Evolutionary conservation across 768 basidiomycete species (phyloP).

Genomic region (Gymnopilus junonius): DNA sequence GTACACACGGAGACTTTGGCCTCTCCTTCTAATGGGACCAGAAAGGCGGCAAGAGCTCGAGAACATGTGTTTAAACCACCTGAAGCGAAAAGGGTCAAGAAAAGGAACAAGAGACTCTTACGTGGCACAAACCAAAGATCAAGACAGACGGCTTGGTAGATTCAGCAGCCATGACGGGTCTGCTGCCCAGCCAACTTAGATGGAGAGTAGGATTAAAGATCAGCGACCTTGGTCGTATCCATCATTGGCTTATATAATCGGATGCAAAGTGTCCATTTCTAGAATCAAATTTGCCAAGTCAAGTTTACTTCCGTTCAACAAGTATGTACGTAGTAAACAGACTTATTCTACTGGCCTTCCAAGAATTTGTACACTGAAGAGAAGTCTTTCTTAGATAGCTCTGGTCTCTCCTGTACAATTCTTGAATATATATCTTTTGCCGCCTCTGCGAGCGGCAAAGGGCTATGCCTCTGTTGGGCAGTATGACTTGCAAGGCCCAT

Average conservation of each 20-base stretch:
- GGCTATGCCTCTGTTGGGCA: constrained; percentile 49
- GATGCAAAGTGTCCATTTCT: constrained; percentile 12
- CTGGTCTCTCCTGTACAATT: constrained; percentile 57
- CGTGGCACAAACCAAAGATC: constrained; percentile 65
- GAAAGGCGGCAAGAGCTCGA: constrained; percentile 66
- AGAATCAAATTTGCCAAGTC: constrained; percentile 2
- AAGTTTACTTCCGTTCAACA: constrained; percentile 9
- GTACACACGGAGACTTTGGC: constrained; percentile 71
- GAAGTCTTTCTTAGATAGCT: constrained; percentile 74
- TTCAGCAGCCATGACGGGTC: constrained; percentile 35
- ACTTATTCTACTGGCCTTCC: constrained; percentile 27
- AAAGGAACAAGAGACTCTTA: constrained; percentile 1
- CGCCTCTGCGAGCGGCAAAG: constrained; percentile 68
- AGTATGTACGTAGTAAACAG: constrained; percentile 10
- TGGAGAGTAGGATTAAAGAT: constrained; percentile 5
- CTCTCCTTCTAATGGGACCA: constrained; percentile 72
- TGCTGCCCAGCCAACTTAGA: constrained; percentile 4
- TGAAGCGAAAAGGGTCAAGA: constrained; percentile 33
- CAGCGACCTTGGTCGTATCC: constrained; percentile 9
- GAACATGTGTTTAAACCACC: constrained; percentile 85
- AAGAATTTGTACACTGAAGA: constrained; percentile 79
- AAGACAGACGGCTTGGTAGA: constrained; percentile 62
- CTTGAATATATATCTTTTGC: constrained; percentile 67
- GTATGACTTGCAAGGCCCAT: constrained; percentile 80
- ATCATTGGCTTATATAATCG: constrained; percentile 20